Evolutionary conservation across 2,329 filamentous ascomycete genomes (phyloP).

Genomic region (Ophiostoma sp.): DNA sequence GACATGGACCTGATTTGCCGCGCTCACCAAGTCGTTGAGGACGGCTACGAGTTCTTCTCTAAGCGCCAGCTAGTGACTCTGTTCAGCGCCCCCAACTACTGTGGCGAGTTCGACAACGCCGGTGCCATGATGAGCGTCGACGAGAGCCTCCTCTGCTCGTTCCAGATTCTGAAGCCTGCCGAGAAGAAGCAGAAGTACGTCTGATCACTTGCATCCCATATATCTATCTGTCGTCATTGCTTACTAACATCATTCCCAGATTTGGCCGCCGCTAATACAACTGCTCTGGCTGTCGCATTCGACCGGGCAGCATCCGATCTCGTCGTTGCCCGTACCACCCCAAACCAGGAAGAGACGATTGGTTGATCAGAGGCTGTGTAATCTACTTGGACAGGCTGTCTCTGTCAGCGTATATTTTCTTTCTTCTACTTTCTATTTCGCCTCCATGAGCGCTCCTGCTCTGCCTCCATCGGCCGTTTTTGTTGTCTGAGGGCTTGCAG

Average conservation of each 20-base stretch:
- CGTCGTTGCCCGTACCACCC: too few species aligned
- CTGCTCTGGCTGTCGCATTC: background rate
- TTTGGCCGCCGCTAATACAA: constrained; percentile 79
- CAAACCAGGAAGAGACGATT: too few species aligned
- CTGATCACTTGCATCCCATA: constrained; percentile 37
- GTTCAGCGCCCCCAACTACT: constrained; percentile 98
- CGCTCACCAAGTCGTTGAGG: constrained; percentile 98
- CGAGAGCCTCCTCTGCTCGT: constrained; percentile 95
- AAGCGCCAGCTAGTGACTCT: constrained; percentile 93
- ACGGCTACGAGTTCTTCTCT: constrained; percentile 98
- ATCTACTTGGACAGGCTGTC: background rate
- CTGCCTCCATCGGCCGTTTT: background rate
- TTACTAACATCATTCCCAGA: constrained; percentile 59
- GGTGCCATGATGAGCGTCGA: constrained; percentile 99
- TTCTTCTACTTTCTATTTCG: background rate
- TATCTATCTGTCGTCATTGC: constrained; percentile 53
- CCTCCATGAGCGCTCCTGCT: background rate
- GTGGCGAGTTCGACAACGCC: constrained; percentile 98
- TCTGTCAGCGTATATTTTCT: background rate
- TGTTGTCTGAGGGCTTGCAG: constrained; percentile 3
- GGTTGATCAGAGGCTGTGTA: background rate
- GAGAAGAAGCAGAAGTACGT: constrained; percentile 99
- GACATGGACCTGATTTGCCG: constrained; percentile 97
- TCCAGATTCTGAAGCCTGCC: constrained; percentile 99
- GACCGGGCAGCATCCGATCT: background rate